Conservation (phyloP, 2,329 filamentous ascomycete genomes). For the Cladosporium austrohemisphaericum region DNA sequence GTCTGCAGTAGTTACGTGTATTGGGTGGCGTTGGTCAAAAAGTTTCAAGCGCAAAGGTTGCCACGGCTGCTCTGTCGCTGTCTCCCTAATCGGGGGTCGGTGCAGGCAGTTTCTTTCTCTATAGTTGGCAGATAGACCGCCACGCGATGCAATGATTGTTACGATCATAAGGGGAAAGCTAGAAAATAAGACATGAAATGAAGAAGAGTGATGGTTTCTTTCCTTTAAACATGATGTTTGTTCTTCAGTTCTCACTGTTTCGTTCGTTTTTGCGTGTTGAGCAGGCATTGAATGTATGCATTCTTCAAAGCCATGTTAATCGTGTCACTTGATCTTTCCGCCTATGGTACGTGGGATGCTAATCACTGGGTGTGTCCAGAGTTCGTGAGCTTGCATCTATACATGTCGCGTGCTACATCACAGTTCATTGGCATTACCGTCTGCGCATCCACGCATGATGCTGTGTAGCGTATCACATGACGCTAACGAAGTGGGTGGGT, state of each 20-base stretch:
- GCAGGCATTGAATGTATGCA: neutral
- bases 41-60: slow-evolving; percentile 15
- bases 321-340: too few relatives aligned
- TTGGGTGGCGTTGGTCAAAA: slow-evolving; percentile 7
- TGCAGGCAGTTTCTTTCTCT: slow-evolving; percentile 8
- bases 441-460: neutral
- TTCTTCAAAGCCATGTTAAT: too few relatives aligned
- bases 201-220: slow-evolving; percentile 13
- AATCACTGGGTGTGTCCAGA: too few relatives aligned
- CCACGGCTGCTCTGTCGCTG: slow-evolving; percentile 10
- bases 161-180: slow-evolving; percentile 12
- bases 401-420: too few relatives aligned
- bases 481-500: neutral
- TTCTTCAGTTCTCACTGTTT: neutral
- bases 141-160: slow-evolving; percentile 15
- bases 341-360: too few relatives aligned
- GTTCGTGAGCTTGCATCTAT: too few relatives aligned
- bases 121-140: slow-evolving; percentile 16
- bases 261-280: neutral
- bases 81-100: too few relatives aligned
- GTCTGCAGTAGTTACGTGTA: slow-evolving; percentile 4
- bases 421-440: too few relatives aligned
- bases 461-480: neutral
- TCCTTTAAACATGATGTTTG: too few relatives aligned
- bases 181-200: slow-evolving; percentile 15